phyloP scores from a whole-genome alignment of 1,284 basidiomycete genomes.

The Microstroma glucosiphilum region DNA sequence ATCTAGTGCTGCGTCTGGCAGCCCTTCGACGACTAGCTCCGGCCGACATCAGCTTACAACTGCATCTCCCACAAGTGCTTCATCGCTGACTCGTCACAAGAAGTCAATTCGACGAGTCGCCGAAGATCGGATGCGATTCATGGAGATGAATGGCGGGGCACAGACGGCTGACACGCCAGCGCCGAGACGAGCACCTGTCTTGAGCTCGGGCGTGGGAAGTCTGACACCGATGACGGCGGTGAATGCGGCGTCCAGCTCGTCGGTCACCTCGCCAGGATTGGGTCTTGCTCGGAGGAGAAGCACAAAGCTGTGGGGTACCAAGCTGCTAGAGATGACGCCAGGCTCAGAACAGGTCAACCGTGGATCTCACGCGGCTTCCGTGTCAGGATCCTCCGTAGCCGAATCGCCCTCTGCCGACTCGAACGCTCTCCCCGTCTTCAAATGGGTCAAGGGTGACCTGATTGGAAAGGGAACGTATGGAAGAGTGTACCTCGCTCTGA shows the following conservation, averaged over 20 bases:
- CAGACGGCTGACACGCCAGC: not conserved
- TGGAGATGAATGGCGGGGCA: slow-evolving; percentile 27
- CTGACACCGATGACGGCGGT: not conserved
- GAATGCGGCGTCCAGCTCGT: slow-evolving; percentile 19
- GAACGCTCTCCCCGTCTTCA: slow-evolving; percentile 63
- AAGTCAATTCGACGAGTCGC: slow-evolving; percentile 91
- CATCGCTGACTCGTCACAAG: slow-evolving; percentile 54
- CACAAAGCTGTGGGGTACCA: slow-evolving; percentile 93
- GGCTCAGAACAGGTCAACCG: slow-evolving; percentile 51
- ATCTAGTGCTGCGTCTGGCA: not conserved
- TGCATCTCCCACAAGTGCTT: slow-evolving; percentile 13
- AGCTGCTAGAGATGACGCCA: slow-evolving; percentile 84
- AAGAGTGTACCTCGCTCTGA: slow-evolving; percentile 88
- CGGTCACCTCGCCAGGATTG: not conserved
- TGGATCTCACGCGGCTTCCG: not conserved
- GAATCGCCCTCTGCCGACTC: slow-evolving; percentile 42
- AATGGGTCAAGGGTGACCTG: slow-evolving; percentile 95
- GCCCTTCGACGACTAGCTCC: not conserved
- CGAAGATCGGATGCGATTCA: slow-evolving; percentile 55
- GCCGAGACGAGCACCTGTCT: not conserved
- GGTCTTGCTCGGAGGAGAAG: slow-evolving; percentile 69
- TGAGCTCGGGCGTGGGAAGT: not conserved
- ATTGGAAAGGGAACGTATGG: slow-evolving; percentile 97
- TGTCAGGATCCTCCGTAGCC: slow-evolving; percentile 31
- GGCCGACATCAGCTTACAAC: not conserved